Base-by-base conservation (phyloP, 495 filamentous ascomycete genomes). In the Podospora bellae-mahoneyi region DNA sequence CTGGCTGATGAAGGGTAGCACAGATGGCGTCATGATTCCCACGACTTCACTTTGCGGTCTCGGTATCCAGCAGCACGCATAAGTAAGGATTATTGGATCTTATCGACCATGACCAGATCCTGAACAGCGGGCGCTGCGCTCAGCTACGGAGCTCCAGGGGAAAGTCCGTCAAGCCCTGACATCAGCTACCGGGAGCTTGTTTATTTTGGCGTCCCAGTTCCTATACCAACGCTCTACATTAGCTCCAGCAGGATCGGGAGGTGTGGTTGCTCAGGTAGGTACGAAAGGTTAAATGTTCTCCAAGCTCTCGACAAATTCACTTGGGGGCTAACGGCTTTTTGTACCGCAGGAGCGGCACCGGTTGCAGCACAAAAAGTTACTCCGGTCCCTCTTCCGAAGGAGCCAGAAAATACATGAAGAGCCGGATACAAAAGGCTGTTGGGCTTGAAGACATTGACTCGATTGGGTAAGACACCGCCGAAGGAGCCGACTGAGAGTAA, bases 301-400 rank as follows among this genome's bases (percentile, higher is more conserved):
- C 39, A 48, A 48, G 39, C 9, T 48, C 39, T 48, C 39, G 9
- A 16, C 7, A 10, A 48, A 48, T 48, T 48, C 39, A 48, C 39
- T 48, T 48, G 39, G 39, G 9, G 15, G 13, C 1, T 48, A 3
- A 13, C 6, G 39, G 39, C 39, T 48, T 48, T 39, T 48, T 48
- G 39, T 48, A 13, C 7, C 39, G 18, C 39, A 48, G 5, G 39
- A 10, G 13, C 39, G 13, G 39, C 26, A 26, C 23, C 7, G 4
- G 18, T 26, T n/a, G 18, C 6, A 28, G 59, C 59, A 18, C 59
- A n/a, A 30, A 28, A 32, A 61, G 30, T 18, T 61, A 61, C 59
- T 61, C 59, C 59, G 59, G 59, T 61, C 59, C 59, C 59, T 58
- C n/a, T 58, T 27, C 23, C 56, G 39, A 48, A 58, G 19, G 18